phyloP scores from a whole-genome alignment of 495 filamentous ascomycete species.

The Beverwykella pulmonaria region DNA sequence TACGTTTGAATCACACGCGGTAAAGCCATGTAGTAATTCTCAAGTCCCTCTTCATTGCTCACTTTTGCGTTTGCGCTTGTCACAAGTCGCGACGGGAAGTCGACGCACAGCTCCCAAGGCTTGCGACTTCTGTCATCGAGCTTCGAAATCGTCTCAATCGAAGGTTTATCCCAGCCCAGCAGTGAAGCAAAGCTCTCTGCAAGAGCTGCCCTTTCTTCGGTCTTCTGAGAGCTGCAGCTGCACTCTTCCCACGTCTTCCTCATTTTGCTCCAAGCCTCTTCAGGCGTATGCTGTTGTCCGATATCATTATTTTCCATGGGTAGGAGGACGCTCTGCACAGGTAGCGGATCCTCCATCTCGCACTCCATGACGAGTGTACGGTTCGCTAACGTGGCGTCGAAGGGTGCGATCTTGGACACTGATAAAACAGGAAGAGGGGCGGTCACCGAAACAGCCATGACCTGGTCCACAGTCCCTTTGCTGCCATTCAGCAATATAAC shows the following conservation, averaged over 20 bases:
- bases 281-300: background rate
- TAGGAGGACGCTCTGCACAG: background rate
- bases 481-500: background rate
- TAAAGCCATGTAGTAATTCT: no score
- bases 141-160: background rate
- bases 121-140: background rate
- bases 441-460: background rate
- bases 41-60: no score
- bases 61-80: no score
- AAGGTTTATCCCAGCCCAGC: background rate
- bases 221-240: no score
- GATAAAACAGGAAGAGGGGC: background rate
- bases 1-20: no score
- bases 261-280: background rate
- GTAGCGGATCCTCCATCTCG: background rate
- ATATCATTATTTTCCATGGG: background rate
- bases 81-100: background rate
- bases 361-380: background rate
- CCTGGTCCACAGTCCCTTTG: background rate
- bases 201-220: no score
- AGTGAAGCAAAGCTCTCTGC: background rate
- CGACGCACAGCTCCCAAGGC: background rate
- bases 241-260: background rate
- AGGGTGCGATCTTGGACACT: background rate
- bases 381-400: background rate